Base-by-base conservation (phyloP, 73 alveolate genomes). In the Tetrahymena thermophila region DNA sequence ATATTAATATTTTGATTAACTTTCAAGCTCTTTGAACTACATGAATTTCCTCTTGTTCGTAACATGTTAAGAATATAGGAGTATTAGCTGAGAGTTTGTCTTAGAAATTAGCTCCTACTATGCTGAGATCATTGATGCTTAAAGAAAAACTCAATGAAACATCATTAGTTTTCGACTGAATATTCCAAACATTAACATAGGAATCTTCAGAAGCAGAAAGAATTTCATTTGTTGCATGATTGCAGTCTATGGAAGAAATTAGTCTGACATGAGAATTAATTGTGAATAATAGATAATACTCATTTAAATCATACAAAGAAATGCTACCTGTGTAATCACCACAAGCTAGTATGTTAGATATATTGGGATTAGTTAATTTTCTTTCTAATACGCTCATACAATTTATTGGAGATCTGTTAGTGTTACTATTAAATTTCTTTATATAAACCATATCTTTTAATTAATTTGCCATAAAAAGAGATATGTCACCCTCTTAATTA, bases 41-140 rank as follows among this genome's bases (percentile, higher is more conserved):
- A 71, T 71, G 89, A 71, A 71, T 71, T n/a, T 71, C 89, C 13
- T 71, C 89, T 25, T 71, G 37, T 25, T 71, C 89, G 37, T 71
- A 71, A 11, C 89, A 71, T 14, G 89, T 28, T 28, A 71, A 28
- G 35, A 71, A 71, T 19, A 71, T 71, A 31, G 89, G 89, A 71
- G 89, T 4, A n/a, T 71, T 71, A 17, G 40, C 40, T 28, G 37
- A 28, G 89, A 71, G 35, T 8, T 31, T 71, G 37, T 71, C 89
- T 71, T 71, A 71, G 89, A 71, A 71, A 71, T 71, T 71, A 71
- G 89, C 89, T 71, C 89, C 89, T n/a, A 71, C 89, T 71, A 71
- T 71, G 37, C 89, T 71, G 37, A 71, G 89, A 71, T 71, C 89
- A 21, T 71, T 71, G 37, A 71, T 71, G n/a, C 89, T 71, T 71